phyloP scores from a whole-genome alignment of 495 filamentous ascomycete genomes.

The Staphylotrichum tortipilum region DNA sequence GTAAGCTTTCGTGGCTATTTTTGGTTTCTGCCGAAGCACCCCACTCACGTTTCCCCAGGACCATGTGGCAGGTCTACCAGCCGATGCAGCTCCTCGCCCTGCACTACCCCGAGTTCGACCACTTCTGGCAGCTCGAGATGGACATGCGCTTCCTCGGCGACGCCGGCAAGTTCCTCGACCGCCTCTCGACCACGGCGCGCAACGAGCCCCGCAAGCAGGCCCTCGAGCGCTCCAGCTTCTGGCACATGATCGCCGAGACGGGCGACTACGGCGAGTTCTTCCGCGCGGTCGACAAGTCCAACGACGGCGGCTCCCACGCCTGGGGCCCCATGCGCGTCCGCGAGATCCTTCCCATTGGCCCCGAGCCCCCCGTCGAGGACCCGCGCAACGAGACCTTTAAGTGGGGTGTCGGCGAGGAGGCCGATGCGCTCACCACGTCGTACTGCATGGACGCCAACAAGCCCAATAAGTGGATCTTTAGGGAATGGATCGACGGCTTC shows the following conservation, averaged over 20 bases:
- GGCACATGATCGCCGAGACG: slow-evolving; percentile 29
- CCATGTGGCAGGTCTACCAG: slow-evolving; percentile 32
- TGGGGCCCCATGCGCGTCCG: slow-evolving; percentile 53
- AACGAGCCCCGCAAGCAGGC: slow-evolving; percentile 45
- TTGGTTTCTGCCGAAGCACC: too few species aligned
- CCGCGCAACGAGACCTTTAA: slow-evolving; percentile 38
- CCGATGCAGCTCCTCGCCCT: slow-evolving; percentile 51
- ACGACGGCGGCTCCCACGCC: slow-evolving; percentile 27
- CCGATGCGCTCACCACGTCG: slow-evolving; percentile 46
- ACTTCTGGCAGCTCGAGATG: slow-evolving; percentile 56
- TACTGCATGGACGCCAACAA: slow-evolving; percentile 43
- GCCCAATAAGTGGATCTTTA: slow-evolving; percentile 41
- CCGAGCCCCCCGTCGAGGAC: slow-evolving; percentile 35
- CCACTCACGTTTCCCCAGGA: slow-evolving; percentile 14
- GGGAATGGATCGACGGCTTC: slow-evolving; percentile 36
- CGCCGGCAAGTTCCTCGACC: slow-evolving; percentile 45
- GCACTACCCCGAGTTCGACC: slow-evolving; percentile 50
- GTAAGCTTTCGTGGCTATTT: too few species aligned
- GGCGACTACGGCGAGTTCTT: slow-evolving; percentile 20
- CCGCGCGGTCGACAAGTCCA: slow-evolving; percentile 17
- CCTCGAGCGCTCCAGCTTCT: slow-evolving; percentile 28
- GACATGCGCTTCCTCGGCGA: slow-evolving; percentile 51
- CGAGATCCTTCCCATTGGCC: slow-evolving; percentile 41
- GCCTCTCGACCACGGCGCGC: slow-evolving; percentile 40
- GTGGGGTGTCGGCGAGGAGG: slow-evolving; percentile 55